Evolutionary conservation across 768 basidiomycete species (phyloP), one percentile per base, ranked within the genome.

Genomic region (Suillus variegatus): DNA sequence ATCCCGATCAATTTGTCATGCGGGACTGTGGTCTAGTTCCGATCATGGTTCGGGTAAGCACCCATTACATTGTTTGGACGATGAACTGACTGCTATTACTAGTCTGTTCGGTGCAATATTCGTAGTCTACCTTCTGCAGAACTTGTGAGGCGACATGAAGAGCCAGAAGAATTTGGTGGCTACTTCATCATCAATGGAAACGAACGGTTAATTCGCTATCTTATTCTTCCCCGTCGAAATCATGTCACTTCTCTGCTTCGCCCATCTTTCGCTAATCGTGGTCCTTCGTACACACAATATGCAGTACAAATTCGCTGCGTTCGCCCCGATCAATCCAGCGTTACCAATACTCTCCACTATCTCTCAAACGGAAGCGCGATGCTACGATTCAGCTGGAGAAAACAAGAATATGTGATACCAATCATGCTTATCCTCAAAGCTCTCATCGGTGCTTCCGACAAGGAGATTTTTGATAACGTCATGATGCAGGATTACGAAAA

Each of bases 121-220:
- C 89, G 89, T 54, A 84, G 84, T 41, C 84, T 97, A 77, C 87
- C 94, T 2, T 92, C 97, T 10, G 85, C 91, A 10, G 91, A 94
- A 55, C 88, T 99, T 54, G 94, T 99, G 64, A 80, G 82, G 64
- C 90, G 90, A 67, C 92, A 97, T 74, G 97, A 99, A 83, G 97
- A 99, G 73, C 90, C 97, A 1, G 95, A 97, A 79, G 97, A 99
- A 77, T 98, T 98, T 73, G 97, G 97, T 61, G 97, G 97, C 36
- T 99, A 99, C 79, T 99, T 99, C 75, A 87, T 99, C 74, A 89
- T 99, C 77, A 99, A 99, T 76, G 97, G 97, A 67, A 99, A 98
- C 79, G 97, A 99, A 80, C 94, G 95, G 80, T 87, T 99, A 67
- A 96, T 99, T 70, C 94, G 97, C 68, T 98, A 95, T 80, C 89